Base-by-base conservation (phyloP, 2,329 filamentous ascomycete species). In the Xylariaceae sp. region DNA sequence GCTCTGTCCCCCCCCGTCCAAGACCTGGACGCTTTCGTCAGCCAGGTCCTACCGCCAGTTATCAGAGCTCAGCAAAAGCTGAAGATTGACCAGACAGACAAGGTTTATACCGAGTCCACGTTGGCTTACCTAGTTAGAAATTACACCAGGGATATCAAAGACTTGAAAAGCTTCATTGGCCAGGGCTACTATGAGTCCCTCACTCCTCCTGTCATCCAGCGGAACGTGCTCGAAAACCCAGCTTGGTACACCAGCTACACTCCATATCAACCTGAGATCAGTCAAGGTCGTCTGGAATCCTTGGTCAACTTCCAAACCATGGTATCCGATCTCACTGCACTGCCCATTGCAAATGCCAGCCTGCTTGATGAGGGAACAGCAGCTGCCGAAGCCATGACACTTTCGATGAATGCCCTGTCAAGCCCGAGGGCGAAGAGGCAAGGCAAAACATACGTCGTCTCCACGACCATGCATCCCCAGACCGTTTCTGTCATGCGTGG, bases 211-310 rank as follows among this genome's bases (percentile, higher is more conserved):
- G 92, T 97, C 52, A 96, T 97, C 71, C 91, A 94, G 79, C 83
- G 92, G 63, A 97, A 97, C 70, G 82, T 97, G 4, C 77, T 97
- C 53, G 92, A 97, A 79, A 93, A 89, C 71, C 93, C 93, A 4
- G 92, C 87, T 8, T 97, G 93, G 93, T 97, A 97, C 73, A 97
- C 93, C 33, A 96, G 92, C 75, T 97, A 97, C 73, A 97, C 93
- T 0, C 93, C 93, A 13, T 97, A 97, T 74, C 93, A 97, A 76
- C 89, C 93, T 2, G 93, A 97, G 76, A 96, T 97, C 77, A 96
- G 92, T 71, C 93, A 97, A 75, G 93, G 93, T 29, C 86, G 93
- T 50, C 75, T 97, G 58, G 91, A 97, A 79, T 96, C 91, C 5
- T 78, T 97, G 48, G 79, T 97, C 59, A 97, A 97, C 79, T 97